Base-by-base conservation (phyloP, 495 filamentous ascomycete genomes). In the Xylaria grammica region DNA sequence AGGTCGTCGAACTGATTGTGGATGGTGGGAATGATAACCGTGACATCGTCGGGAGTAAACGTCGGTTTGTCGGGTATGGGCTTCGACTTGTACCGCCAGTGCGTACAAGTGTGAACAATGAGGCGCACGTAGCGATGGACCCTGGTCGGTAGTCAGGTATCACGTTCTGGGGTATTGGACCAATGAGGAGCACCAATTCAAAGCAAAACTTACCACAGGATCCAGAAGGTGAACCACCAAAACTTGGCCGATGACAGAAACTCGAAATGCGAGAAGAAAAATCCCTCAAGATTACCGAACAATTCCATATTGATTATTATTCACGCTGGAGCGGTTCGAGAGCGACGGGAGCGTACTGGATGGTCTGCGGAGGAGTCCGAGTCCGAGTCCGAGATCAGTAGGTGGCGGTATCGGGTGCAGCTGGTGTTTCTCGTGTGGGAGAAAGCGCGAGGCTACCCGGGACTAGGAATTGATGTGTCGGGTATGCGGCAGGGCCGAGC, bases 21-120 rank as follows among this genome's bases (percentile, higher is more conserved):
- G 27, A 85, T 74, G n/a, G 82, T 85, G 1, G 85, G 84, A 26
- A 87, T 71, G 48, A 87, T 79, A 49, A 85, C 81, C 2, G 84
- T 85, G 66, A 86, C 83, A 67, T 86, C 81, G 19, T 69, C 56
- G 19, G 77, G 69, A 13, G 52, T 73, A 65, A 81, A 77, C 17
- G 55, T 74, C 9, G 79, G 78, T 22, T 74, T 66, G 3, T 32
- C 44, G 2, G 70, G 74, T 15, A 79, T 77, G 2, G 72, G 70
- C 7, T 78, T 66, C 3, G 78, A 73, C 15, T 71, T 72, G 67
- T 83, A 84, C 29, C 66, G n/a, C 71, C 77, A 79, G 66, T 80
- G 84, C 3, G 71, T 81, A 19, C 78, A n/a, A 9, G 75, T 63
- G 70, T 84, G 77, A 53, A 81, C 72, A 45, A 82, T 42, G 30